Evolutionary conservation across 2,329 filamentous ascomycete genomes (phyloP), one percentile per base, ranked within the genome.

Genomic region (Diaporthe destruens): DNA sequence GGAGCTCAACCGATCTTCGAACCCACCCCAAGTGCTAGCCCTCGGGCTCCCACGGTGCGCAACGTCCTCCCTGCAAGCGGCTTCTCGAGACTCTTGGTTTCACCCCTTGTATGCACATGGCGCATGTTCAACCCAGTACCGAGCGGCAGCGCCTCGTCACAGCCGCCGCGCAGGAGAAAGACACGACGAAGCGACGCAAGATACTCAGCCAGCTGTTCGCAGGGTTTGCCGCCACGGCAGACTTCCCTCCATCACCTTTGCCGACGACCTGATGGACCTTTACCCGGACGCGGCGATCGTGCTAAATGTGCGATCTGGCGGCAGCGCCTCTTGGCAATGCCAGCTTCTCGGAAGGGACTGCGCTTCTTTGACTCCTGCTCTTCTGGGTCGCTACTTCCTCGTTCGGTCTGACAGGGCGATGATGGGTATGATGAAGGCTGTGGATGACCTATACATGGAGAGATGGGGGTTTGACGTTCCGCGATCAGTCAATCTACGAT

Each of bases 231-330:
- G 77, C 51, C 75, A 74, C 59, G 5, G 57, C 68, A 39, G 77
- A 83, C 65, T 77, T 82, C 16, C 81, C 0, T 79, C 76, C 1
- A 75, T 79, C 5, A 76, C 76, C 53, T 83, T 84, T 73, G 74
- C 78, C 0, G 77, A 80, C 12, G 81, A 83, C 51, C 72, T 84
- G 47, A 82, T 83, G 80, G 82, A 84, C 39, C 79, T 82, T 75
- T 83, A 81, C 8, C 81, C 81, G 0, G 79, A 82, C 3, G 80
- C 80, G 1, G 74, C 76, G 1, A 63, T 83, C 6, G 74, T 83
- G 0, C 71, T 83, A 1, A 83, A 83, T n/a, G 51, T 39, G 39
- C 61, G 72, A 49, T 51, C 53, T 25, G 72, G 69, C 49, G 70
- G 72, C 18, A 63, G 70, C 11, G 39, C 29, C 5, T 34, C 54